Percentiles rank a stretch among this genome's conserved stretches.
Evolutionary conservation across 495 filamentous ascomycete species (phyloP).

Genomic region (Apodospora peruviana): DNA sequence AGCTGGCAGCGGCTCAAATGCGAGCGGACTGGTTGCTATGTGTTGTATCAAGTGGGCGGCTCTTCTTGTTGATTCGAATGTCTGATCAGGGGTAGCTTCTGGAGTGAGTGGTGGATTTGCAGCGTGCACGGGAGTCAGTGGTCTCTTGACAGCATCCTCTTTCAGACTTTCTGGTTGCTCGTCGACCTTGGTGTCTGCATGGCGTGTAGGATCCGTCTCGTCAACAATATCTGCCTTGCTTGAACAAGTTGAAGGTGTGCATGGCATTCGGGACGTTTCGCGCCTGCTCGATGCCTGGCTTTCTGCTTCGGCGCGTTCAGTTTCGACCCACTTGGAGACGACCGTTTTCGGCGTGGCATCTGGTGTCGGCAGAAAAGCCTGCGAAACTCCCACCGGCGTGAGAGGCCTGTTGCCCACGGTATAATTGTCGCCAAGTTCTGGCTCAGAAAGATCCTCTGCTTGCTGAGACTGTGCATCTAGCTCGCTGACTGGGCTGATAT

Average conservation of each 20-base stretch:
- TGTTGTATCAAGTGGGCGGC: background rate
- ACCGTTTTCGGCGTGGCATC: no score
- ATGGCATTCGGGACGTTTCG: no score
- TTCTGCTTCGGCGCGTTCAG: no score
- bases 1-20: background rate
- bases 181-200: background rate
- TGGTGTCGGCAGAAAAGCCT: no score
- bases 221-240: no score
- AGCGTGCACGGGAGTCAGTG: background rate
- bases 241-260: no score
- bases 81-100: slow-evolving; percentile 6
- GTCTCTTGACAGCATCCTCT: background rate
- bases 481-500: no score
- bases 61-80: background rate
- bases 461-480: background rate
- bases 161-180: background rate
- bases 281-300: no score
- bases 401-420: background rate
- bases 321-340: no score
- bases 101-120: slow-evolving; percentile 4
- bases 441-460: background rate
- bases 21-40: background rate
- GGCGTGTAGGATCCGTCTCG: no score
- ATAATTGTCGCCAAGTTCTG: background rate
- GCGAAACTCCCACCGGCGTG: no score